These are phyloP conservation scores for Helminthosporium solani DNA, from an alignment of 2,329 filamentous ascomycete species.

Conservation along the genomic window DNA sequence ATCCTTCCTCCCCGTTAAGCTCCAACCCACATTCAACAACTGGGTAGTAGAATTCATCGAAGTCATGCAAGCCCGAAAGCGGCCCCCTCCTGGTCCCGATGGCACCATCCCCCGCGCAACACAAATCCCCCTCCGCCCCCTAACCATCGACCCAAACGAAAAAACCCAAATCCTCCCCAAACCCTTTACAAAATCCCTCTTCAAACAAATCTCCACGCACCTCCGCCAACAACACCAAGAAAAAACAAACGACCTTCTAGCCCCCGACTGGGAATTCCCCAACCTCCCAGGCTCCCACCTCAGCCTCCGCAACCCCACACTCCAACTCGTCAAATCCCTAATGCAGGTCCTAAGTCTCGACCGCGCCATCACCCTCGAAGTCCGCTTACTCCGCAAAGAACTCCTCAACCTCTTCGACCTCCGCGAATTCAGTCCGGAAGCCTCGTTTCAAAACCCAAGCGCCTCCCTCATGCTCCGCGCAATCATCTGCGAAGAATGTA, in stretches of 20 bases:
- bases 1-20: slow-evolving; percentile 76
- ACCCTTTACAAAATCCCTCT: slow-evolving; percentile 81
- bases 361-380: slow-evolving; percentile 86
- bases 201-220: slow-evolving; percentile 82
- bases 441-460: slow-evolving; percentile 83
- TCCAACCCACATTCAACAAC: slow-evolving; percentile 84
- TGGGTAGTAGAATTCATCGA: slow-evolving; percentile 96
- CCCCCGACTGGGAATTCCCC: slow-evolving; percentile 84
- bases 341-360: slow-evolving; percentile 92
- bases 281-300: slow-evolving; percentile 71
- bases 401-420: slow-evolving; percentile 88
- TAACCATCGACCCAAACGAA: slow-evolving; percentile 58
- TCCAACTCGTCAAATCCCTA: slow-evolving; percentile 88
- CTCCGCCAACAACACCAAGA: slow-evolving; percentile 85
- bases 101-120: slow-evolving; percentile 56
- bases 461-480: slow-evolving; percentile 71
- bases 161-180: slow-evolving; percentile 71
- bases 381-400: slow-evolving; percentile 83
- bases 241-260: slow-evolving; percentile 83
- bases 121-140: slow-evolving; percentile 59
- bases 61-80: slow-evolving; percentile 86
- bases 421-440: slow-evolving; percentile 86
- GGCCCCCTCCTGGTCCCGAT: slow-evolving; percentile 50
- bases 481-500: slow-evolving; percentile 87
- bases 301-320: slow-evolving; percentile 65